Evolutionary conservation across 106 monocot species (phyloP).

Genomic region (Dendrobium nobile): DNA sequence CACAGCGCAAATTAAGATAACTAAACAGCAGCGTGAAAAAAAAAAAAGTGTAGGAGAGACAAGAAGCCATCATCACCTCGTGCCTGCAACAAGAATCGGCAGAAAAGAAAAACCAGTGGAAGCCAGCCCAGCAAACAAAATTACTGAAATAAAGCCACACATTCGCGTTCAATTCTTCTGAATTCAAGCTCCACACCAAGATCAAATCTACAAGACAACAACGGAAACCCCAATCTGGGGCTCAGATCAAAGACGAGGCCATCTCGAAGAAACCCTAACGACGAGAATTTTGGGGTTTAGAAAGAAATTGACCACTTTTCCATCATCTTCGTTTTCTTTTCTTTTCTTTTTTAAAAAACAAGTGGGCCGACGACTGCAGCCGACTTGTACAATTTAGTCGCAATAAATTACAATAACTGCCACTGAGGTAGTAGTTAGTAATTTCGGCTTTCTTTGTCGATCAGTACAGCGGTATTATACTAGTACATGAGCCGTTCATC

Average conservation of each 20-base stretch:
- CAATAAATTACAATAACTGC: neutral
- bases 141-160: neutral
- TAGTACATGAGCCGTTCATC: too few species aligned
- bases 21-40: neutral
- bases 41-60: neutral
- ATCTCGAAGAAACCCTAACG: neutral
- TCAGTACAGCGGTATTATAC: too few species aligned
- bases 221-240: neutral
- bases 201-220: neutral
- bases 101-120: neutral
- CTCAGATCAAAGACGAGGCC: neutral
- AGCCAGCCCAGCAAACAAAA: neutral
- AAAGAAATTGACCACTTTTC: neutral
- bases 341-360: neutral
- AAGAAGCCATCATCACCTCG: conserved; percentile 1
- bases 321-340: neutral
- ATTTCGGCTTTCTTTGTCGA: too few species aligned
- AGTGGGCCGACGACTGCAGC: neutral
- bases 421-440: neutral
- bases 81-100: neutral
- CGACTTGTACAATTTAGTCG: neutral
- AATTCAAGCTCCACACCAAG: neutral
- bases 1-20: neutral
- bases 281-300: neutral
- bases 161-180: neutral